Conservation (phyloP, 495 filamentous ascomycete genomes). For the Aspergillus cavernicola region DNA sequence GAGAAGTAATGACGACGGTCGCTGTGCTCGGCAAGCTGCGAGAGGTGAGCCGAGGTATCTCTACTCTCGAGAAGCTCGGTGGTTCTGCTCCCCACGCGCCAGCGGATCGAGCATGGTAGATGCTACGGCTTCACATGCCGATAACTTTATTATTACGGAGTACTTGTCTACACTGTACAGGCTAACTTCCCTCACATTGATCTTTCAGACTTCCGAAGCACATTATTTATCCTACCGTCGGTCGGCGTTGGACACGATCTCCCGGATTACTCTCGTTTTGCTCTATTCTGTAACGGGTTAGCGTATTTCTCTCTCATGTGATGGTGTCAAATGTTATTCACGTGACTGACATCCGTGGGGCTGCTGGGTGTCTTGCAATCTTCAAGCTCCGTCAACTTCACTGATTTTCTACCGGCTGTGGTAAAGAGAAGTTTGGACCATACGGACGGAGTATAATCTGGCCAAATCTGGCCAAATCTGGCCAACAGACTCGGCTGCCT, state of each 20-base stretch:
- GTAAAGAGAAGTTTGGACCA: no score
- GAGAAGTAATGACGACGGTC: constrained; percentile 22
- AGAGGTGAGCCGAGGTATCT: constrained; percentile 44
- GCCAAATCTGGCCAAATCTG: no score
- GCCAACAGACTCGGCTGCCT: no score
- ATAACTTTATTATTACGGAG: not conserved
- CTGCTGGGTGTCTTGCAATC: no score
- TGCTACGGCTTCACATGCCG: constrained; percentile 41
- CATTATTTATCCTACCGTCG: not conserved
- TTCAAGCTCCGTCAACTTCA: no score
- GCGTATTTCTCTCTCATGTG: no score
- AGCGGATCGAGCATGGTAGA: constrained; percentile 22
- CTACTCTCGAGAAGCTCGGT: constrained; percentile 22
- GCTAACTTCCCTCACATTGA: not conserved
- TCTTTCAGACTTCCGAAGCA: not conserved
- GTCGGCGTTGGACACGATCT: not conserved
- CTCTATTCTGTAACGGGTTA: no score
- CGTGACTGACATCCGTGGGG: no score
- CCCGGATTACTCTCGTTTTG: no score
- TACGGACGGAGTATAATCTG: no score
- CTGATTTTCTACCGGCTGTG: no score
- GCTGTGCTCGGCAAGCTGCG: constrained; percentile 34
- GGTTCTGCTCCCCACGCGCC: constrained; percentile 22
- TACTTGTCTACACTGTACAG: not conserved
- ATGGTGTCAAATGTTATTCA: no score